Conservation (phyloP, 192 early-diverging fungal species). For the Gryganskiella cystojenkinii region DNA sequence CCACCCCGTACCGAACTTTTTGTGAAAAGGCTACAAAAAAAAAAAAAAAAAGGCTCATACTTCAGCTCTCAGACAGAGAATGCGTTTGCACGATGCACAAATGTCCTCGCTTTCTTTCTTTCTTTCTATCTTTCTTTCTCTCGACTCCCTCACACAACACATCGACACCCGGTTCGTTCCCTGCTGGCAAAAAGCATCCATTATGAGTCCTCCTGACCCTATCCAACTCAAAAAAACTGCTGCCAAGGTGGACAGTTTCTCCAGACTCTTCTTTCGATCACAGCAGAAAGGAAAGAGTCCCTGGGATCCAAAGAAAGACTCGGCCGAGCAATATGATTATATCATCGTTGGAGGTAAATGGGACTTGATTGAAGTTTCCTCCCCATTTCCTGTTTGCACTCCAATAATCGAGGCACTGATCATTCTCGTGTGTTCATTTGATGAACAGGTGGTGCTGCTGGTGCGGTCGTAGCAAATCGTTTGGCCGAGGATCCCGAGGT, state of each 20-base stretch:
- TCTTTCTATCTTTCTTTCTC: neutral
- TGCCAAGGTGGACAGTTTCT: neutral
- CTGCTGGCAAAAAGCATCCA: neutral
- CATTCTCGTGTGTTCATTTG: too few species aligned
- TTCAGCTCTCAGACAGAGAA: too few species aligned
- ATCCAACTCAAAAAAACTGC: too few species aligned
- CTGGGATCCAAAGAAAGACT: slow-evolving; percentile 9
- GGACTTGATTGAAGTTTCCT: neutral
- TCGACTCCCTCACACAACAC: neutral
- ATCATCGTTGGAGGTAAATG: slow-evolving; percentile 10
- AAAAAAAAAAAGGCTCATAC: too few species aligned
- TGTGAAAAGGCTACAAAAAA: too few species aligned
- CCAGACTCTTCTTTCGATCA: neutral
- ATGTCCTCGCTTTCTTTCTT: neutral
- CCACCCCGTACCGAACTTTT: too few species aligned
- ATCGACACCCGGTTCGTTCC: neutral
- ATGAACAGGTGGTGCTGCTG: slow-evolving; percentile 14
- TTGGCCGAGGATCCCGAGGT: slow-evolving; percentile 16
- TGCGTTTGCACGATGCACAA: neutral
- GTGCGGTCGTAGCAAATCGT: slow-evolving; percentile 16
- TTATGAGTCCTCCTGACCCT: too few species aligned
- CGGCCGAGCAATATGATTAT: slow-evolving; percentile 7
- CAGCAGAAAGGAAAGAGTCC: slow-evolving; percentile 5
- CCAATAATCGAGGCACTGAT: too few species aligned
- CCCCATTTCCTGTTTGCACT: neutral